Evolutionary conservation across 352 stramenopile species (phyloP), one percentile per base, ranked within the genome.

Genomic region (Pythium volutum): DNA sequence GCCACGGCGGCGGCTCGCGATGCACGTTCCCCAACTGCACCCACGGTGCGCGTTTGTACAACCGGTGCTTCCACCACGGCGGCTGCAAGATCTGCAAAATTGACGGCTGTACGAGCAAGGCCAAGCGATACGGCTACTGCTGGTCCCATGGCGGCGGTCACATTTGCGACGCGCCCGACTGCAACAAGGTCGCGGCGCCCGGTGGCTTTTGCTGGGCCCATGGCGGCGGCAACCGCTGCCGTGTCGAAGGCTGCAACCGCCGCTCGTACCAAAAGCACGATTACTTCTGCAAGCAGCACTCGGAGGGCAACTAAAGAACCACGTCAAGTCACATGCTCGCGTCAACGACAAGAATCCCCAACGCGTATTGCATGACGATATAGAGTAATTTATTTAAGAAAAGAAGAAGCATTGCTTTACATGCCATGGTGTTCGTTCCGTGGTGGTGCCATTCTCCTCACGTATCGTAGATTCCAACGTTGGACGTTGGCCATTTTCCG

Each of bases 61-160:
- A 88, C 64, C 75, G 75, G 55, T 90, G 81, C 75, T 90, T 90
- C 65, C 81, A 90, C 61, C 81, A 90, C 70, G 80, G 77, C 33
- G 80, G 80, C 34, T 88, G 73, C 36, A 88, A 87, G 34, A 86
- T 75, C 34, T 93, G 84, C 70, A 65, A 78, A 29, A 69, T 76
- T 11, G 71, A 84, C 4, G 73, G 75, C 46, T 93, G 84, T 70
- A 75, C 60, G 48, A 76, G 75, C 62, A 88, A 89, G 50, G 81
- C 84, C 64, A 91, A 91, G 63, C 81, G 81, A 18, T 89, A 89
- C 64, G 84, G 84, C 54, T 80, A 87, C 66, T 93, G 84, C 70
- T 91, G 81, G 76, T 88, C 84, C n/a, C 84, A 93, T 33, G 82
- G 82, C 49, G 84, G 84, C 52, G 84, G 81, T 34, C 75, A 73